phyloP scores from a whole-genome alignment of 2,329 filamentous ascomycete genomes.

The Bipolaris oryzae region DNA sequence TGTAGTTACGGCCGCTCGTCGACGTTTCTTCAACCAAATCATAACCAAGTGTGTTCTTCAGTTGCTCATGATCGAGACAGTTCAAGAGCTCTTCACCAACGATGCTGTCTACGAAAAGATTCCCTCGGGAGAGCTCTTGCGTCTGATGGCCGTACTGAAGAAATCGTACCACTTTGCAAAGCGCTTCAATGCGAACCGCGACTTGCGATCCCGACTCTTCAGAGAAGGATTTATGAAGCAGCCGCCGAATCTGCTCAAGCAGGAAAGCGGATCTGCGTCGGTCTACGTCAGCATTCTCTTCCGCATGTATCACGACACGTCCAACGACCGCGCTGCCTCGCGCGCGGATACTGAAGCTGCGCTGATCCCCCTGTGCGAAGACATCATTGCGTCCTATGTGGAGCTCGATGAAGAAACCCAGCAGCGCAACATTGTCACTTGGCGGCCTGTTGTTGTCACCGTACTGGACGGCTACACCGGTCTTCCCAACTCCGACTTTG shows the following conservation, averaged over 20 bases:
- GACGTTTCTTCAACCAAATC: slow-evolving; percentile 98
- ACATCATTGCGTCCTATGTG: slow-evolving; percentile 87
- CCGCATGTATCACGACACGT: slow-evolving; percentile 93
- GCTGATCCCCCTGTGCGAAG: slow-evolving; percentile 90
- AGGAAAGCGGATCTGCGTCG: slow-evolving; percentile 89
- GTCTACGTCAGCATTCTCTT: slow-evolving; percentile 97
- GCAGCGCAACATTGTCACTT: slow-evolving; percentile 94
- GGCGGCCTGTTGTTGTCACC: slow-evolving; percentile 95
- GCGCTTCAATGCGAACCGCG: slow-evolving; percentile 97
- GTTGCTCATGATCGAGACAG: slow-evolving; percentile 98
- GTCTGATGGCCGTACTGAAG: slow-evolving; percentile 92
- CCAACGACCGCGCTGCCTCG: slow-evolving; percentile 78
- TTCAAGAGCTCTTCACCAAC: slow-evolving; percentile 98
- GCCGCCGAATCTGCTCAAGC: slow-evolving; percentile 94
- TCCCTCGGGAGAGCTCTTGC: slow-evolving; percentile 84
- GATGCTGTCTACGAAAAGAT: slow-evolving; percentile 94
- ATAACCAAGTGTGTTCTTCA: slow-evolving; percentile 98
- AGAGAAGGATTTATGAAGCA: slow-evolving; percentile 99
- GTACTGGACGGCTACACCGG: slow-evolving; percentile 90
- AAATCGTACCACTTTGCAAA: slow-evolving; percentile 96
- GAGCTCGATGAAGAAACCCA: slow-evolving; percentile 93
- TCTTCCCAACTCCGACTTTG: slow-evolving; percentile 81
- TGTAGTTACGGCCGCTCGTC: slow-evolving; percentile 88
- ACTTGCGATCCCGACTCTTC: slow-evolving; percentile 92
- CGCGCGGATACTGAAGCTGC: slow-evolving; percentile 86